A percentile compares a stretch with the other conserved stretches of the same genome.
Conservation (phyloP, 169 alveolate genomes). For the Cyclospora cayetanensis region DNA sequence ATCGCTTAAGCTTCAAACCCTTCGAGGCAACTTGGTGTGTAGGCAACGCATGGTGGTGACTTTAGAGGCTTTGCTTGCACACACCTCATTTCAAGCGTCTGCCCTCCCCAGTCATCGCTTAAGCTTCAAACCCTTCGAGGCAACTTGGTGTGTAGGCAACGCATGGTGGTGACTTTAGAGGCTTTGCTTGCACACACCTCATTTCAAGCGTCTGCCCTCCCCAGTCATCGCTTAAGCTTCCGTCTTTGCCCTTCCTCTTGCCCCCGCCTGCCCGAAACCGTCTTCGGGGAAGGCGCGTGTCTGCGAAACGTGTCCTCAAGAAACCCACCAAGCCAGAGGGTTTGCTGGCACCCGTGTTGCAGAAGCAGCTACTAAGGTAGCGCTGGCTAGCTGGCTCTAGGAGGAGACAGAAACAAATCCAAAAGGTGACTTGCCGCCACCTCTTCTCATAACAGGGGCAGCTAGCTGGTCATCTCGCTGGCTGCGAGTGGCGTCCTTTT, state of each 20-base stretch:
- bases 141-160: too few relatives aligned
- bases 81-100: too few relatives aligned
- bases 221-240: neutral
- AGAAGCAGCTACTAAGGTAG: neutral
- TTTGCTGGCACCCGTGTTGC: too few relatives aligned
- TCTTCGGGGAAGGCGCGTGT: too few relatives aligned
- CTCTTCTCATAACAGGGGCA: neutral
- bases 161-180: neutral
- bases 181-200: neutral
- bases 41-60: neutral
- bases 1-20: too few relatives aligned
- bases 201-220: neutral
- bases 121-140: neutral
- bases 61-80: too few relatives aligned
- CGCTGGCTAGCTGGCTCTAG: neutral
- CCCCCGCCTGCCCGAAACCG: neutral
- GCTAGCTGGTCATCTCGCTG: neutral
- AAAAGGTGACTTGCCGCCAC: neutral
- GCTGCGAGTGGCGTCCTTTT: too few relatives aligned
- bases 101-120: neutral
- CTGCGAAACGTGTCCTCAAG: too few relatives aligned
- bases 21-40: neutral
- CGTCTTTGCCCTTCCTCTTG: neutral
- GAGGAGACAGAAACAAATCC: neutral
- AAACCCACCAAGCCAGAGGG: too few relatives aligned